Conservation (phyloP, 23 red algal genomes). For the Gracilaria gracilis region DNA sequence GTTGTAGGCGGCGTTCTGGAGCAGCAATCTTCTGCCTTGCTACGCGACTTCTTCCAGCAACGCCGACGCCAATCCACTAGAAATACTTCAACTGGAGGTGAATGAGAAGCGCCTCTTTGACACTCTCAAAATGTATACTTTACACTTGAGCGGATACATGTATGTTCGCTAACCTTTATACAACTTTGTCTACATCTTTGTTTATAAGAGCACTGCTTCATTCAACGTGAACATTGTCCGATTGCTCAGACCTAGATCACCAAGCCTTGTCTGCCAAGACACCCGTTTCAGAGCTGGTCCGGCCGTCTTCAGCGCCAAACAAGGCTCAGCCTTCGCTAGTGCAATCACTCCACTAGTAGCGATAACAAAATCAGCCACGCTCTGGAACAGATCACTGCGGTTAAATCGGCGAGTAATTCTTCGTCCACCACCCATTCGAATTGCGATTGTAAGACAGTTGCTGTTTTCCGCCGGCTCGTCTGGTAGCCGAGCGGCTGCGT, state of each 20-base stretch:
- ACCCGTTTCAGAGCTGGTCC: slow-evolving; percentile 7
- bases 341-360: slow-evolving; percentile 4
- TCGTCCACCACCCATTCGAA: slow-evolving; percentile 28
- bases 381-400: slow-evolving; percentile 18
- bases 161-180: not conserved
- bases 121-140: slow-evolving; percentile 3
- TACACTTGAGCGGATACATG: slow-evolving; percentile 8
- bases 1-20: slow-evolving; percentile 68
- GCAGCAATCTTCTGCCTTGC: slow-evolving; percentile 39
- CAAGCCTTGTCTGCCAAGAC: slow-evolving; percentile 29
- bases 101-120: not conserved
- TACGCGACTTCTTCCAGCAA: slow-evolving; percentile 73
- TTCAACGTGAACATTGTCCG: slow-evolving; percentile 52
- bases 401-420: slow-evolving; percentile 34
- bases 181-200: not conserved
- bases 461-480: slow-evolving; percentile 29
- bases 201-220: slow-evolving; percentile 6
- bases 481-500: slow-evolving; percentile 6
- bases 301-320: slow-evolving; percentile 5
- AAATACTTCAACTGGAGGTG: not conserved
- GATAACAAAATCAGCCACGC: slow-evolving; percentile 58
- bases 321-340: slow-evolving; percentile 13
- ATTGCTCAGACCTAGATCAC: slow-evolving; percentile 24
- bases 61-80: slow-evolving; percentile 10
- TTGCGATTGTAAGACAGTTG: slow-evolving; percentile 29